Conservation (phyloP, 257 asterid genomes). For the Gynochthodes officinalis region DNA sequence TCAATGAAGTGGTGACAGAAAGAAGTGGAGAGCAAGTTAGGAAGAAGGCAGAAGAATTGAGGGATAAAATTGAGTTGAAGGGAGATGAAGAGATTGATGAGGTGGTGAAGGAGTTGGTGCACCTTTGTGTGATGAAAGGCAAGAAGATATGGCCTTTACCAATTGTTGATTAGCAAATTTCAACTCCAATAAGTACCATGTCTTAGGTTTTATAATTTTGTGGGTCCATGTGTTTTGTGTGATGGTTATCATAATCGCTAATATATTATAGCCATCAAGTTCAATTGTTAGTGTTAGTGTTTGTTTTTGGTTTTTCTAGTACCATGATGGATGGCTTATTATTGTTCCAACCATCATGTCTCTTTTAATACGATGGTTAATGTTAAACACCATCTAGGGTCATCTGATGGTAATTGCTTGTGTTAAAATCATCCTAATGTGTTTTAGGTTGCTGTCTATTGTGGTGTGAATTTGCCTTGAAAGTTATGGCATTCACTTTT, state of each 20-base stretch:
- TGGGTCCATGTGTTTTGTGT: no score
- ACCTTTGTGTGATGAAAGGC: background rate
- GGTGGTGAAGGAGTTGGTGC: conserved; percentile 10
- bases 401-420: no score
- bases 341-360: no score
- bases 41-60: conserved; percentile 12
- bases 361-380: no score
- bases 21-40: conserved; percentile 10
- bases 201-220: no score
- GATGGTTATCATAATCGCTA: no score
- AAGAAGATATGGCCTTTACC: background rate
- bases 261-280: no score
- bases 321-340: background rate
- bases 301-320: background rate
- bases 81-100: conserved; percentile 19
- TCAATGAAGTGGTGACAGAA: conserved; percentile 2
- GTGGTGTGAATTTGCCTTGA: background rate
- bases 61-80: conserved; percentile 1
- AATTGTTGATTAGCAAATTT: background rate
- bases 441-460: background rate
- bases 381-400: background rate
- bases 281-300: no score
- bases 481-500: background rate
- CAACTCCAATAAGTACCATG: no score
- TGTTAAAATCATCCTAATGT: no score